phyloP scores from a whole-genome alignment of 192 early-diverging fungal species.

The Backusella macrospora region DNA sequence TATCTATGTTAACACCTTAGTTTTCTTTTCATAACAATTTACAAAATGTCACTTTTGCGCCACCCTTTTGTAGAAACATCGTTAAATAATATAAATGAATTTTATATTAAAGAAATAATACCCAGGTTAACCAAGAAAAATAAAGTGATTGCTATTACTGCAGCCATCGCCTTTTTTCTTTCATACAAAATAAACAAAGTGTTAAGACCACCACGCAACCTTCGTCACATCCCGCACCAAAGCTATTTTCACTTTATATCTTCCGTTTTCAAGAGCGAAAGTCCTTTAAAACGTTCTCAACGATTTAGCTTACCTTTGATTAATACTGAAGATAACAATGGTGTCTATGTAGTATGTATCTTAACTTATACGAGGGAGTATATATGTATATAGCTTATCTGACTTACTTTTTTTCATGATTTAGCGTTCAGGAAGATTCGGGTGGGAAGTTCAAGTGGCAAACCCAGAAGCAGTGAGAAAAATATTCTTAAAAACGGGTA shows the following conservation, averaged over 20 bases:
- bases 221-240: slow-evolving; percentile 3
- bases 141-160: slow-evolving; percentile 8
- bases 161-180: background rate
- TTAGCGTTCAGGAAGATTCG: background rate
- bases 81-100: background rate
- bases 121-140: slow-evolving; percentile 11
- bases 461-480: slow-evolving; percentile 17
- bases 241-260: background rate
- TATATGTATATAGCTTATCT: background rate
- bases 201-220: background rate
- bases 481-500: slow-evolving; percentile 21
- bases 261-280: background rate
- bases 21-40: background rate
- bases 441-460: slow-evolving; percentile 2
- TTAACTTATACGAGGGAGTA: background rate
- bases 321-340: background rate
- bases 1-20: background rate
- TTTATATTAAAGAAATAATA: background rate
- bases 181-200: background rate
- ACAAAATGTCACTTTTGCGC: background rate
- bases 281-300: background rate
- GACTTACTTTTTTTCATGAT: background rate
- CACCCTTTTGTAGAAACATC: background rate
- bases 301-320: background rate
- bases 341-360: background rate